Evolutionary conservation across 1,284 basidiomycete genomes (phyloP), one percentile per base, ranked within the genome.

Genomic region (Apiotrichum montevideense): DNA sequence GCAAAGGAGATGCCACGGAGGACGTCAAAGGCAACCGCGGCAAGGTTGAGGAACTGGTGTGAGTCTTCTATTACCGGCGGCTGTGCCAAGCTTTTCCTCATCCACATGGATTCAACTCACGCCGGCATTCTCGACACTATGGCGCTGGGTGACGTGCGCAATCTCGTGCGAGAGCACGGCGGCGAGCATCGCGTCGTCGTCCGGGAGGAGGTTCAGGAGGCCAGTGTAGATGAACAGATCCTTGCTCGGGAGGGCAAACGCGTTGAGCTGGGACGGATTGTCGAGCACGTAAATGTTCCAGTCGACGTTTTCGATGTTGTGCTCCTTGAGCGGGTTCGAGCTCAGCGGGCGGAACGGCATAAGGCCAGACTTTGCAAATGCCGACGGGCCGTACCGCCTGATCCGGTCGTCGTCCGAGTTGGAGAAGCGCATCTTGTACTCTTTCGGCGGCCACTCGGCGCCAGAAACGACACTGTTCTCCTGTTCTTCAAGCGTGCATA

Each of bases 171-270:
- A 75, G 14, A 81, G 65, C 0, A 81, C 75, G 2, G 78, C 79
- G 1, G 80, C 78, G 11, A 81, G 65, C 43, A 81, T 66, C 4
- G 78, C 69, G 62, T 81, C 79, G 57, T 78, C 75, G 8, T 79
- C 68, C 1, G 73, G 73, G 6, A 75, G 55, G 3, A 79, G 64
- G 35, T 78, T 69, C 6, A 82, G 71, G 34, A 82, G 66, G 13
- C 80, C 80, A 1, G 79, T 78, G 65, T 80, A 80, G 37, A 80
- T 74, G 55, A 81, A 79, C 35, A 81, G 71, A 55, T 81, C 78
- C 60, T 79, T 78, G 35, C 78, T 79, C 3, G 79, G 79, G 2
- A 80, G 66, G 1, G 80, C 80, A 59, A 80, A 80, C 3, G 80
- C 79, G 61, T 82, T 80, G 59, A 62, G 39, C 50, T 76, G 72